Percentiles rank a stretch among this genome's conserved stretches.
Evolutionary conservation across 345 rosid genomes (phyloP).

Genomic region (Geranium rotundifolium): DNA sequence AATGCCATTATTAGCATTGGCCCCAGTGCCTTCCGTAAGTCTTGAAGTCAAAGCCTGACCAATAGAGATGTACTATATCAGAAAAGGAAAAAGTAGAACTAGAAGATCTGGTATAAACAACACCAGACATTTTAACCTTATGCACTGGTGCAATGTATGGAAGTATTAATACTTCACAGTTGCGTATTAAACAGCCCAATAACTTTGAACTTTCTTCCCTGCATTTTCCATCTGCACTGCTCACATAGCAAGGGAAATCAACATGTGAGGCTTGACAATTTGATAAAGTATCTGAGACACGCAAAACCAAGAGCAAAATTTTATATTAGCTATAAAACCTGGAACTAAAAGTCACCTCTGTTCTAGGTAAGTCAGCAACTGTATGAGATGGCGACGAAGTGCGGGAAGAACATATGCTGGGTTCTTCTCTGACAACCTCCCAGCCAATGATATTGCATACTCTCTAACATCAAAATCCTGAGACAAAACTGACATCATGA

Average conservation of each 20-base stretch:
- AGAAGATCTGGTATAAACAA: neutral
- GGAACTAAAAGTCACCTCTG: slow-evolving; percentile 49
- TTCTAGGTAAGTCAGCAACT: slow-evolving; percentile 83
- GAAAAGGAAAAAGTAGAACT: neutral
- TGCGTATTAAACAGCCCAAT: slow-evolving; percentile 93
- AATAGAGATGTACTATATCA: slow-evolving; percentile 12
- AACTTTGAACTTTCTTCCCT: slow-evolving; percentile 96
- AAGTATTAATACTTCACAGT: slow-evolving; percentile 78
- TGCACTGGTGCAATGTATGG: slow-evolving; percentile 94
- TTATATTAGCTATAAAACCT: neutral
- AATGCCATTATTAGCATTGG: slow-evolving; percentile 77
- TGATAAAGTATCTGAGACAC: neutral
- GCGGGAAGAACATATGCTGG: slow-evolving; percentile 99
- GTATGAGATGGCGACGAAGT: slow-evolving; percentile 98
- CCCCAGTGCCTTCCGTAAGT: slow-evolving; percentile 73
- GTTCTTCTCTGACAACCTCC: slow-evolving; percentile 91
- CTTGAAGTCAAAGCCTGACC: slow-evolving; percentile 92
- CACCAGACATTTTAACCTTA: slow-evolving; percentile 43
- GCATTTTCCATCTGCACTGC: slow-evolving; percentile 98
- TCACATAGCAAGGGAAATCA: slow-evolving; percentile 34
- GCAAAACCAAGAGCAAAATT: neutral
- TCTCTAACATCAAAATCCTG: slow-evolving; percentile 95
- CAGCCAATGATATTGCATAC: slow-evolving; percentile 89
- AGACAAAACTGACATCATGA: slow-evolving; percentile 15
- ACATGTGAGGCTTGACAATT: slow-evolving; percentile 6